Evolutionary conservation across 1,284 basidiomycete species (phyloP).

Genomic region (Boletus austroedulis): DNA sequence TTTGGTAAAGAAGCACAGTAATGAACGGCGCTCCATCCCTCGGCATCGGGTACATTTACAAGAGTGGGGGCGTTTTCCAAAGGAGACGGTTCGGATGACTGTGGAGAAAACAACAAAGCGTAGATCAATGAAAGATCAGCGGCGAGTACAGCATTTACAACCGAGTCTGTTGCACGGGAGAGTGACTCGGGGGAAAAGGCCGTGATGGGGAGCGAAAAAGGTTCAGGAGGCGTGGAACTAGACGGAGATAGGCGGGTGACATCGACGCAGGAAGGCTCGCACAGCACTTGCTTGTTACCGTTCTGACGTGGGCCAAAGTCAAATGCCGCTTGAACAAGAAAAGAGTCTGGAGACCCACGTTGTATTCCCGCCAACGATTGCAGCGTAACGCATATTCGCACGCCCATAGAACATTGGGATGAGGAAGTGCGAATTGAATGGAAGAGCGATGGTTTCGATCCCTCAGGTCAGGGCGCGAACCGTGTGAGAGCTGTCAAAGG

Average conservation of each 20-base stretch:
- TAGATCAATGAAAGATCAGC: conserved; percentile 51
- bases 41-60: conserved; percentile 59
- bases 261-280: conserved; percentile 25
- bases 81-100: conserved; percentile 42
- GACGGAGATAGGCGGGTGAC: conserved; percentile 28
- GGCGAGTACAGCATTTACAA: conserved; percentile 52
- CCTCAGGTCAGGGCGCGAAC: conserved; percentile 66
- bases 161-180: conserved; percentile 41
- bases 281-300: conserved; percentile 32
- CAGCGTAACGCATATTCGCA: conserved; percentile 64
- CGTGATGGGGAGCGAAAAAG: conserved; percentile 14
- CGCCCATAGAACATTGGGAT: conserved; percentile 61
- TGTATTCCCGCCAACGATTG: conserved; percentile 53
- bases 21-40: conserved; percentile 70
- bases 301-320: conserved; percentile 22
- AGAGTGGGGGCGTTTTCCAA: conserved; percentile 46
- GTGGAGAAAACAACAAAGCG: conserved; percentile 52
- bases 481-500: conserved; percentile 51
- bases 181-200: conserved; percentile 41
- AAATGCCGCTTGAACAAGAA: conserved; percentile 6
- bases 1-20: conserved; percentile 55
- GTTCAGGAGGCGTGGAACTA: conserved; percentile 14
- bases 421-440: conserved; percentile 60
- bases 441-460: conserved; percentile 67
- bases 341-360: conserved; percentile 38